These are phyloP conservation scores for Podospora pseudocomata DNA, from an alignment of 495 filamentous ascomycete genomes.

Conservation along the genomic window DNA sequence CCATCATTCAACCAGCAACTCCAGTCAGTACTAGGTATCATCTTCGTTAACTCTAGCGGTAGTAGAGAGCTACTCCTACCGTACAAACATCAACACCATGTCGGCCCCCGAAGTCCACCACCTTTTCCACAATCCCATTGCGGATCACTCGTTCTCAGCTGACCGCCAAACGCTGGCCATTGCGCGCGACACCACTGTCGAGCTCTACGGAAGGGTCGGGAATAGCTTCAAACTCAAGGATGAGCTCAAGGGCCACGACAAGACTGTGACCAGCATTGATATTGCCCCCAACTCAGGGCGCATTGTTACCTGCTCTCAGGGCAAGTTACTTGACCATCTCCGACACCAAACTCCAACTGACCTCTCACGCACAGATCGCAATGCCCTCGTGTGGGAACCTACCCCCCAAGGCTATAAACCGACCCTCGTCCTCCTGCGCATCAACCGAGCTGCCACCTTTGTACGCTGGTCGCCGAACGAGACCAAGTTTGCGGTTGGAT, in stretches of 20 bases:
- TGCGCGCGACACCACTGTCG: conserved; percentile 83
- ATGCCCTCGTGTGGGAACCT: conserved; percentile 96
- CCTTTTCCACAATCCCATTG: conserved; percentile 93
- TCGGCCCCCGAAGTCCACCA: conserved; percentile 86
- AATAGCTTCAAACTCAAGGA: conserved; percentile 79
- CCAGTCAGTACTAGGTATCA: conserved; percentile 6
- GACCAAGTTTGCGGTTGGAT: conserved; percentile 95
- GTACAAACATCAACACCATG: conserved; percentile 53
- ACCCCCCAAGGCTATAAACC: conserved; percentile 91
- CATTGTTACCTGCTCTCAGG: conserved; percentile 97
- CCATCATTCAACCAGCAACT: conserved; percentile 7
- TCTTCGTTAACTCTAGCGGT: conserved; percentile 47
- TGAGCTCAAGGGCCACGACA: conserved; percentile 93
- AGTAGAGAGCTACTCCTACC: conserved; percentile 99
- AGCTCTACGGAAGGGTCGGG: conserved; percentile 75
- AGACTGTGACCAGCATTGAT: conserved; percentile 92
- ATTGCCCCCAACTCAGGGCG: conserved; percentile 85
- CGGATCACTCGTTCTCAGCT: conserved; percentile 95
- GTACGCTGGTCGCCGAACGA: conserved; percentile 97
- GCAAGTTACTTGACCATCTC: conserved; percentile 40
- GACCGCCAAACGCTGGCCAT: conserved; percentile 88
- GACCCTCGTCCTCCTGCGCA: conserved; percentile 91
- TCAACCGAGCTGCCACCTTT: conserved; percentile 94
- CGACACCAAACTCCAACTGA: neutral
- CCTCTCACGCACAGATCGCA: conserved; percentile 67